These are phyloP conservation scores for Chytriomyces hyalinus DNA, from an alignment of 192 early-diverging fungal species.

Conservation along the genomic window DNA sequence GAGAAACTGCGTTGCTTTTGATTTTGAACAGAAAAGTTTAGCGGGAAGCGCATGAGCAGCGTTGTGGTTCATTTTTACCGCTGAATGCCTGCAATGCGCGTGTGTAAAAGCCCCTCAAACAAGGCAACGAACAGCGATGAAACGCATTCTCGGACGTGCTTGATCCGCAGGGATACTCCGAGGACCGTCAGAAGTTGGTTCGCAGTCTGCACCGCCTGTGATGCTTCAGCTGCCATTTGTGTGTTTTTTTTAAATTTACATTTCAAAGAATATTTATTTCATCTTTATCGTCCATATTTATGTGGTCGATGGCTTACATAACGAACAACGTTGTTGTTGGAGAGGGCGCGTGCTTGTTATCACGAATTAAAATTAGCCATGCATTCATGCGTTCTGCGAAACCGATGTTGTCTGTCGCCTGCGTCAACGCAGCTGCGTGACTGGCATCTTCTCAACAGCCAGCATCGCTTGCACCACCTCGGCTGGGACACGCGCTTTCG, in stretches of 20 bases:
- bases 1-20: not conserved
- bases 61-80: not conserved
- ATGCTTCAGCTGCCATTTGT: too few relatives aligned
- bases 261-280: too few relatives aligned
- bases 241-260: too few relatives aligned
- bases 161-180: conserved; percentile 8
- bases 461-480: conserved; percentile 28
- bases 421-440: too few relatives aligned
- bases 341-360: too few relatives aligned
- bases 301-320: too few relatives aligned
- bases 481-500: conserved; percentile 17
- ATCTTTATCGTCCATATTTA: too few relatives aligned
- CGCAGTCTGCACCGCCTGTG: not conserved
- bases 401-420: too few relatives aligned
- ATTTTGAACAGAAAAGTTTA: not conserved
- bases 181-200: not conserved
- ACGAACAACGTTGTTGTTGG: too few relatives aligned
- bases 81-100: conserved; percentile 11
- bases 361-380: too few relatives aligned
- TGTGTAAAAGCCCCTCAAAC: conserved; percentile 21
- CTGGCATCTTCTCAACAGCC: not conserved
- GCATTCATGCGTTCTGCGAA: too few relatives aligned
- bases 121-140: conserved; percentile 34
- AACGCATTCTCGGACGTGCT: conserved; percentile 21
- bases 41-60: not conserved